Evolutionary conservation across 2,329 filamentous ascomycete genomes (phyloP), one percentile per base, ranked within the genome.

Genomic region (Ceratocystis smalleyi): DNA sequence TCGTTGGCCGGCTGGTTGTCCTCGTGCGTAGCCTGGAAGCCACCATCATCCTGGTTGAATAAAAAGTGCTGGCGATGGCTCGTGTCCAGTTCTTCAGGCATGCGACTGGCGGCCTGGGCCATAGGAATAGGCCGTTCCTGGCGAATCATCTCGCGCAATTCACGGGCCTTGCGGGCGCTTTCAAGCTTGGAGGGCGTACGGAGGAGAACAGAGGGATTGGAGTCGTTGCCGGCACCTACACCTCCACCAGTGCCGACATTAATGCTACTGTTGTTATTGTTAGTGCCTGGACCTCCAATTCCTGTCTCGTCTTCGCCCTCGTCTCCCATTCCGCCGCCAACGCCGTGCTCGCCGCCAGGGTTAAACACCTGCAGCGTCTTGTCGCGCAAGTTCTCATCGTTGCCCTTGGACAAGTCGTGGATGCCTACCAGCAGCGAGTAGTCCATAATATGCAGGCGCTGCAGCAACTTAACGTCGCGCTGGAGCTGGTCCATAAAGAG

Each of bases 391-490:
- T 96, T 96, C 73, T 99, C 94, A 70, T 96, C 91, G 72, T 99
- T 99, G 35, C 94, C 94, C 69, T 89, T 86, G 64, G 84, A 83
- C 22, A 95, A 74, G 72, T 99, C 94, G 72, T 99, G 94, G 61
- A 97, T 94, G 61, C 94, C 94, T 64, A 99, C 85, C 45, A 99
- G 80, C 67, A 99, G 82, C 8, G 92, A 97, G 75, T 99, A 99
- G 74, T 99, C 94, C 94, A 99, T 99, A 70, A 99, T 97, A 70
- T 95, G 87, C 54, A 97, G 79, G 70, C 82, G 84, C 75, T 97
- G 91, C 66, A 99, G 77, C 40, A 99, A 78, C 62, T 84, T 83
- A 7, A 99, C 94, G 73, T 99, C 94, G 67, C 83, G 83, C 69
- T 91, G 83, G 71, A 99, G 83, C 75, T 99, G 94, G 70, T 91